Percentiles rank a stretch among this genome's conserved stretches.
Evolutionary conservation across 176 grass and related monocot genomes (phyloP).

Genomic region (Cenchrus purpureus): DNA sequence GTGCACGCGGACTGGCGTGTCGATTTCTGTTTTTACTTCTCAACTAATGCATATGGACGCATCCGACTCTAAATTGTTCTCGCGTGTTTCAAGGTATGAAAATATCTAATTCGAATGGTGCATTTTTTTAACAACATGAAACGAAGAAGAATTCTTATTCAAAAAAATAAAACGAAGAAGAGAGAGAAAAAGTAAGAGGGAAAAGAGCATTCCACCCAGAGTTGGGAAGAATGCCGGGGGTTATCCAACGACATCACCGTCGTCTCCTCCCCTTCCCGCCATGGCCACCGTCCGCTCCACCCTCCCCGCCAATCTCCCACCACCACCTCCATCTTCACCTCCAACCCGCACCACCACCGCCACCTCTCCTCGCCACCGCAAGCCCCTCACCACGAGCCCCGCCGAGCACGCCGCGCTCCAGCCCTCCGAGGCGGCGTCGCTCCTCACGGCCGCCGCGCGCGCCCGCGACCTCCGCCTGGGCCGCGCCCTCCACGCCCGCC

Average conservation of each 20-base stretch:
- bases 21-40: too few species aligned
- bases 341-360: background rate
- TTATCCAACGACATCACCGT: conserved; percentile 17
- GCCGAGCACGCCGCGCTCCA: conserved; percentile 1
- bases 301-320: conserved; percentile 21
- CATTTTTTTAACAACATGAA: too few species aligned
- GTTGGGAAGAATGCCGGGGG: background rate
- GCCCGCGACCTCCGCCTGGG: conserved; percentile 45
- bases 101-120: too few species aligned
- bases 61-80: too few species aligned
- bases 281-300: conserved; percentile 21
- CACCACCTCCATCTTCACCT: background rate
- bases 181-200: background rate
- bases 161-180: background rate
- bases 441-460: conserved; percentile 43
- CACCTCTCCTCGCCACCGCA: conserved; percentile 11
- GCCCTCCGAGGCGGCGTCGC: conserved; percentile 31
- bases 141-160: too few species aligned
- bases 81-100: too few species aligned
- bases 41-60: too few species aligned
- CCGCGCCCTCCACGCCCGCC: conserved; percentile 46
- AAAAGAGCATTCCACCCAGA: background rate
- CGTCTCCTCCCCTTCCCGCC: background rate
- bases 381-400: background rate
- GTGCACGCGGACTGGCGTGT: too few species aligned